Base-by-base conservation (phyloP, 305 asterid species). In the Fraxinus velutina region DNA sequence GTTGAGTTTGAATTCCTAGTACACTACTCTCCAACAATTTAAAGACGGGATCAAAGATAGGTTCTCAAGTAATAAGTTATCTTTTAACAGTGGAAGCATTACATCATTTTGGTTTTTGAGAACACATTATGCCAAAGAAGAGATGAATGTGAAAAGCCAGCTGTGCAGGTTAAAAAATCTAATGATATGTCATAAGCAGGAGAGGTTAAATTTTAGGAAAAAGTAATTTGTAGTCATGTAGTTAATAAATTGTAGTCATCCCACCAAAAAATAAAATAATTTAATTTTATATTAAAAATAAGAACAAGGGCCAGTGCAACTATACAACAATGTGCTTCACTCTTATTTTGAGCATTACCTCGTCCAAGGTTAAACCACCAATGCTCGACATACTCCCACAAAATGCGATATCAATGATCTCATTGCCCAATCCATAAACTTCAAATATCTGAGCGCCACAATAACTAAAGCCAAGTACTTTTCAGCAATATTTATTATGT, bases 381-480 rank as follows among this genome's bases (percentile, higher is more conserved):
- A 96, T 92, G 86, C 89, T 94, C 47, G 99, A 96, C 72, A 80
- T 88, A 86, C 99, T 96, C 89, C 99, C 99, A 87, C 92, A 86
- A 83, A 96, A 96, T 84, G 99, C 94, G 79, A 90, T 77, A 86
- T 96, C 96, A 50, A 96, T 85, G 32, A 94, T 90, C 62, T 90
- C 98, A 89, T 92, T 85, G 72, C 99, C 98, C 87, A 96, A 85
- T 83, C 99, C 99, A 87, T 96, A 96, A 75, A 91, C 88, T 88
- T 96, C 99, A 90, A 96, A 96, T 87, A 96, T 96, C 84, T 96
- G 99, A 79, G 99, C 99, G 72, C 99, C 99, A 78, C 98, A 93
- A 81, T 96, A 96, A 88, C 99, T 96, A 80, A 79, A 90, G 80
- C 76, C 80, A 87, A 78, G 84, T 62, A 86, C 71, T 47, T 76